Percentiles rank a stretch among this genome's conserved stretches.
Evolutionary conservation across 1,284 basidiomycete species (phyloP).

Genomic region (Leccinum solheimii): DNA sequence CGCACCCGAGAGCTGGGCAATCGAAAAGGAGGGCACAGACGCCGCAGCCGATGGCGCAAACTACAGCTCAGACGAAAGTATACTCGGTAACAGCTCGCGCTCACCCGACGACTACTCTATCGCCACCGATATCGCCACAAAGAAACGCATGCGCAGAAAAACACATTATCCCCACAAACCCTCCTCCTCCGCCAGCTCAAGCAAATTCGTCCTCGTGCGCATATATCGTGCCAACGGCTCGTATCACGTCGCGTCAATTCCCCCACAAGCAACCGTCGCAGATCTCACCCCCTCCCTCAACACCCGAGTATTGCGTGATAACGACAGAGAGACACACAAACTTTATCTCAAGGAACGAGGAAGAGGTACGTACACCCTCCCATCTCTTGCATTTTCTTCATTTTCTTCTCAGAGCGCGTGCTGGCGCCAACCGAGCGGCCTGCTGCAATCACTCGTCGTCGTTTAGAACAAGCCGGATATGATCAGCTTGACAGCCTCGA

Average conservation of each 20-base stretch:
- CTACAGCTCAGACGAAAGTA: constrained; percentile 34
- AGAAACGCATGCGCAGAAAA: constrained; percentile 29
- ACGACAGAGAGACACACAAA: constrained; percentile 62
- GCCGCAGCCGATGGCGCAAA: constrained; percentile 23
- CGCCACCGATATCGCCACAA: constrained; percentile 18
- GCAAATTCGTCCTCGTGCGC: constrained; percentile 42
- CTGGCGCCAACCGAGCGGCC: constrained; percentile 83
- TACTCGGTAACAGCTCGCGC: constrained; percentile 21
- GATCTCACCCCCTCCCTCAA: constrained; percentile 52
- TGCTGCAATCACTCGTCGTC: constrained; percentile 79
- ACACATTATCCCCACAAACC: constrained; percentile 21
- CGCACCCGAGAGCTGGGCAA: constrained; percentile 40
- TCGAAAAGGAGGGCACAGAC: constrained; percentile 31
- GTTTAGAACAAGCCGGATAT: constrained; percentile 91
- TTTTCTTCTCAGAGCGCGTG: constrained; percentile 64
- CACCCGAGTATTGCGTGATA: constrained; percentile 48
- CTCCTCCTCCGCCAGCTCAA: constrained; percentile 18
- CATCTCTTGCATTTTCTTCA: constrained; percentile 8
- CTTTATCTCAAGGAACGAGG: constrained; percentile 84
- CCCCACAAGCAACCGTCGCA: constrained; percentile 66
- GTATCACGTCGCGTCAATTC: constrained; percentile 71
- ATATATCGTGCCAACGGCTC: constrained; percentile 79
- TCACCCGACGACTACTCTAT: constrained; percentile 16
- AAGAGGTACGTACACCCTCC: constrained; percentile 56
- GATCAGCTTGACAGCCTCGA: constrained; percentile 81